phyloP scores from a whole-genome alignment of 78 protist genomes.

The Dictyostelium intermedium region DNA sequence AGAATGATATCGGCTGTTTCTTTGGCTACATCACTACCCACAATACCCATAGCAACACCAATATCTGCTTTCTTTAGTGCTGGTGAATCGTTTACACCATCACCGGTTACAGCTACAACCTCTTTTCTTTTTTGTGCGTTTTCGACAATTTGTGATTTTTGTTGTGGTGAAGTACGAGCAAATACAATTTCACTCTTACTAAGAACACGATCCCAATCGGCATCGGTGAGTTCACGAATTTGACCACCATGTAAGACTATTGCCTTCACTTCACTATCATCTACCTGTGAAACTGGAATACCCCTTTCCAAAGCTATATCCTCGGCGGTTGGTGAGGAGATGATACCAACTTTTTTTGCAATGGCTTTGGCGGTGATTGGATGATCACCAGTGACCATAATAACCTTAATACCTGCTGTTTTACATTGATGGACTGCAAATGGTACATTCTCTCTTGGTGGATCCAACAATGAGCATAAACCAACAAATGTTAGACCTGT shows the following conservation, averaged over 20 bases:
- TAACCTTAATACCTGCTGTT: constrained; percentile 91
- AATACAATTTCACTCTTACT: constrained; percentile 89
- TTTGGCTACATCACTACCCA: constrained; percentile 96
- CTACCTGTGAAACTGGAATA: constrained; percentile 30
- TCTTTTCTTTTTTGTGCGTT: constrained; percentile 82
- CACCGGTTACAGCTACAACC: constrained; percentile 97
- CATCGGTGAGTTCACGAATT: constrained; percentile 69
- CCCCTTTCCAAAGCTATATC: constrained; percentile 75
- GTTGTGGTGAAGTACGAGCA: constrained; percentile 97
- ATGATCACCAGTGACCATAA: constrained; percentile 99
- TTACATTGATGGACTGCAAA: constrained; percentile 88
- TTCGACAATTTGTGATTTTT: constrained; percentile 95
- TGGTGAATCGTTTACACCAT: constrained; percentile 98
- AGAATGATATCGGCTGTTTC: constrained; percentile 97
- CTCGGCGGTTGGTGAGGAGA: constrained; percentile 73
- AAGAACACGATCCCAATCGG: constrained; percentile 78
- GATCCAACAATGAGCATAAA: constrained; percentile 95
- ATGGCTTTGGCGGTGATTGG: constrained; percentile 97
- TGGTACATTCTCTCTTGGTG: constrained; percentile 95
- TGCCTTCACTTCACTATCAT: constrained; percentile 47
- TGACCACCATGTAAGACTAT: constrained; percentile 75
- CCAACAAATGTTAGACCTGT: constrained; percentile 91
- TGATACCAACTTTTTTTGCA: constrained; percentile 82
- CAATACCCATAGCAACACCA: constrained; percentile 97
- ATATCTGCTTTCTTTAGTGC: constrained; percentile 97